These are phyloP conservation scores for Draba incana DNA, from an alignment of 345 rosid genomes.

Conservation along the genomic window DNA sequence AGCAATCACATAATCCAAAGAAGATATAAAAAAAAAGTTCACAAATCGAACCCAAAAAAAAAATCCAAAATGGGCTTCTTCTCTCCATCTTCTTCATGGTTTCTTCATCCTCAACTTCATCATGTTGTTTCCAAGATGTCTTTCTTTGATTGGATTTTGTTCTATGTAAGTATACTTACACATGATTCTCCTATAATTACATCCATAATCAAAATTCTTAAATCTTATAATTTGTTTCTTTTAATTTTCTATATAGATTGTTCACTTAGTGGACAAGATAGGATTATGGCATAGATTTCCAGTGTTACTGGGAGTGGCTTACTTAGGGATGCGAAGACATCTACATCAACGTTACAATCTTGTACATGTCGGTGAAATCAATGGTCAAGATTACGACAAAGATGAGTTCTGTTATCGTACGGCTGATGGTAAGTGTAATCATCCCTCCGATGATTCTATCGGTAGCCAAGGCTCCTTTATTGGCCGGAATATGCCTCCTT, in stretches of 20 bases:
- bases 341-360: conserved; percentile 77
- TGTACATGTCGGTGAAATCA: conserved; percentile 56
- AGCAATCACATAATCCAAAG: conserved; percentile 34
- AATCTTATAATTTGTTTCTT: not conserved
- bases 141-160: conserved; percentile 56
- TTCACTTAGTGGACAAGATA: conserved; percentile 68
- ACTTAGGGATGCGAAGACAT: conserved; percentile 68
- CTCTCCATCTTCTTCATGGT: conserved; percentile 41
- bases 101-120: conserved; percentile 61
- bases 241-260: conserved; percentile 41
- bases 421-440: conserved; percentile 68
- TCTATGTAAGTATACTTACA: conserved; percentile 45
- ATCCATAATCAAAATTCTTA: not conserved
- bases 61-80: conserved; percentile 44
- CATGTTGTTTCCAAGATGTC: conserved; percentile 58
- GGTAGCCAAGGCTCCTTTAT: conserved; percentile 71
- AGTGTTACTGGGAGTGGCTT: conserved; percentile 58
- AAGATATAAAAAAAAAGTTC: too few species aligned
- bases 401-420: conserved; percentile 58
- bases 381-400: conserved; percentile 53
- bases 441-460: conserved; percentile 55
- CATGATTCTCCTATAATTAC: not conserved
- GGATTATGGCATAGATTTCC: conserved; percentile 71
- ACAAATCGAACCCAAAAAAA: not conserved
- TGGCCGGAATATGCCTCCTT: conserved; percentile 70